Conservation (phyloP, 352 stramenopile genomes). For the Plasmopara muralis region DNA sequence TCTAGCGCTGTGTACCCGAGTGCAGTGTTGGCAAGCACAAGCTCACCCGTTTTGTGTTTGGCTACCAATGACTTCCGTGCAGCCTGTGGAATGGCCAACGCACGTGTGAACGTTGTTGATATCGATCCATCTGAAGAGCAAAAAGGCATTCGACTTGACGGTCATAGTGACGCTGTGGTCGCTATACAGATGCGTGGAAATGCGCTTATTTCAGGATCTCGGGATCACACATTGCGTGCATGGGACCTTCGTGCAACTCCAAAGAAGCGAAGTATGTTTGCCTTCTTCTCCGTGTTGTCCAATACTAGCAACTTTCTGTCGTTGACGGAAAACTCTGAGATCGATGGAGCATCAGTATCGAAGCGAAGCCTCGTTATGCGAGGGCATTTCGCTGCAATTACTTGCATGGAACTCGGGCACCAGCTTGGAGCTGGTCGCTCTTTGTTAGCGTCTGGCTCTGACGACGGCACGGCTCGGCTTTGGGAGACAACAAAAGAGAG, state of each 20-base stretch:
- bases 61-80: constrained; percentile 42
- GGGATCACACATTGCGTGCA: constrained; percentile 60
- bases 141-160: constrained; percentile 40
- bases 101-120: constrained; percentile 38
- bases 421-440: constrained; percentile 51
- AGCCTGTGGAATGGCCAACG: constrained; percentile 40
- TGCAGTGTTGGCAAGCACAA: constrained; percentile 17
- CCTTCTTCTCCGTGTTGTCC: constrained; percentile 45
- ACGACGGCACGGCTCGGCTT: constrained; percentile 62
- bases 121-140: constrained; percentile 22
- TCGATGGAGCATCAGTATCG: constrained; percentile 52
- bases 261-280: constrained; percentile 53
- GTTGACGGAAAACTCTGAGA: constrained; percentile 23
- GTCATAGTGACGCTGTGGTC: constrained; percentile 49
- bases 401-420: constrained; percentile 65
- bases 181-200: constrained; percentile 52
- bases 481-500: constrained; percentile 67
- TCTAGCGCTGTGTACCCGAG: constrained; percentile 23
- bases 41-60: constrained; percentile 48
- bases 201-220: constrained; percentile 58
- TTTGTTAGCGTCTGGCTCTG: constrained; percentile 58
- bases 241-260: constrained; percentile 64
- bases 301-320: constrained; percentile 8
- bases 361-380: constrained; percentile 56
- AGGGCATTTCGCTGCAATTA: constrained; percentile 55